These are phyloP conservation scores for Fusarium mexicanum DNA, from an alignment of 2,329 filamentous ascomycete species.

Conservation along the genomic window DNA sequence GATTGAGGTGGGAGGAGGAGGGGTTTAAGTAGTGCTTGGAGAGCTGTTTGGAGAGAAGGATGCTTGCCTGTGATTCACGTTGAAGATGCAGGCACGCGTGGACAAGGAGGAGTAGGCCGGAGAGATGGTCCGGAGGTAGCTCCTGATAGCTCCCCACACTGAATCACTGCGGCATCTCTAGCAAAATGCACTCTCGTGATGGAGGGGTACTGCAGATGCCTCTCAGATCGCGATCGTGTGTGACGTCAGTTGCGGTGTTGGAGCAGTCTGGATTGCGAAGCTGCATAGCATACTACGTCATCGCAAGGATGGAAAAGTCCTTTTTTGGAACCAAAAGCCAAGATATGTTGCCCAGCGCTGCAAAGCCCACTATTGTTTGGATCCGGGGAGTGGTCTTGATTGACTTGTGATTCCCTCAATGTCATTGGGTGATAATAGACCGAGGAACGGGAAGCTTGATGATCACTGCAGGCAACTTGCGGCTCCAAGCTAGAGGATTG, in stretches of 20 bases:
- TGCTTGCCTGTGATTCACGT: slow-evolving; percentile 5
- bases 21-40: slow-evolving; percentile 37
- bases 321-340: slow-evolving; percentile 21
- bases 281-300: slow-evolving; percentile 23
- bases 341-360: slow-evolving; percentile 11
- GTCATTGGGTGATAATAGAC: slow-evolving; percentile 19
- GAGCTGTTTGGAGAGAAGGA: not conserved
- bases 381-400: slow-evolving; percentile 10
- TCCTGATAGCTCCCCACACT: not conserved
- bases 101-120: not conserved
- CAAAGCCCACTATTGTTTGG: slow-evolving; percentile 16
- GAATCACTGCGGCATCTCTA: not conserved
- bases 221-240: slow-evolving; percentile 14
- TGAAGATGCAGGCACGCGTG: slow-evolving; percentile 15
- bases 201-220: not conserved
- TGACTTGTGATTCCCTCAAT: not conserved
- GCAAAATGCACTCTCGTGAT: slow-evolving; percentile 3
- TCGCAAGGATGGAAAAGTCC: slow-evolving; percentile 8
- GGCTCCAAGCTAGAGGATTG: slow-evolving; percentile 14
- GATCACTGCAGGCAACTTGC: slow-evolving; percentile 32
- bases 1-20: slow-evolving; percentile 4
- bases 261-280: not conserved
- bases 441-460: slow-evolving; percentile 30
- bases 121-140: not conserved
- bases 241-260: slow-evolving; percentile 29